Percentiles rank a stretch among this genome's conserved stretches.
These are phyloP conservation scores for Xanthoconium stramineum DNA, from an alignment of 768 basidiomycete species.

Conservation along the genomic window DNA sequence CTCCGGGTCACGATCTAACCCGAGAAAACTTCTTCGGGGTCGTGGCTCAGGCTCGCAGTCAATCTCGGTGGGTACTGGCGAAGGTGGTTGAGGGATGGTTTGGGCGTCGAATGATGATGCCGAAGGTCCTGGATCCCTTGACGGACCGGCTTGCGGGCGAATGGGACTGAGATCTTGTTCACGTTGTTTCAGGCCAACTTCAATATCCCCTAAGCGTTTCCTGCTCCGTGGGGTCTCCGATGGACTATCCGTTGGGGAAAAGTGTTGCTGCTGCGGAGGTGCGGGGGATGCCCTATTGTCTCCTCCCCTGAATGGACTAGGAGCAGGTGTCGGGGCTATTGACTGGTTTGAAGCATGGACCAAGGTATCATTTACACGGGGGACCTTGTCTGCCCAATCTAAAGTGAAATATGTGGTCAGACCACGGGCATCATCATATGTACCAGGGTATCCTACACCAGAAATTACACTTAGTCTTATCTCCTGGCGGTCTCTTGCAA, in stretches of 20 bases:
- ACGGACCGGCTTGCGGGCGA: not conserved
- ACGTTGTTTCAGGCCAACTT: slow-evolving; percentile 17
- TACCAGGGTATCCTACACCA: slow-evolving; percentile 32
- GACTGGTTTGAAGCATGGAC: not conserved
- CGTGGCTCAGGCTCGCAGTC: slow-evolving; percentile 18
- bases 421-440: not conserved
- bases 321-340: not conserved
- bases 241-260: not conserved
- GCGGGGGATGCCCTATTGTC: not conserved
- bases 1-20: slow-evolving; percentile 17
- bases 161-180: slow-evolving; percentile 10
- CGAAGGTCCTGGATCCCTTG: slow-evolving; percentile 3
- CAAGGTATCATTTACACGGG: not conserved
- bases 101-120: not conserved
- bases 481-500: slow-evolving; percentile 29
- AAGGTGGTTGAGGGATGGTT: slow-evolving; percentile 21
- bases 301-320: not conserved
- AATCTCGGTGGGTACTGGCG: slow-evolving; percentile 24
- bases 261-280: not conserved
- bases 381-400: slow-evolving; percentile 36
- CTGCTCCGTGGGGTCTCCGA: slow-evolving; percentile 5
- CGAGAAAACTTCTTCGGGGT: slow-evolving; percentile 24
- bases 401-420: not conserved
- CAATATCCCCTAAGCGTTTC: slow-evolving; percentile 15
- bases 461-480: slow-evolving; percentile 30